Base-by-base conservation (phyloP, 2,329 filamentous ascomycete species). In the Aphanocladium album region DNA sequence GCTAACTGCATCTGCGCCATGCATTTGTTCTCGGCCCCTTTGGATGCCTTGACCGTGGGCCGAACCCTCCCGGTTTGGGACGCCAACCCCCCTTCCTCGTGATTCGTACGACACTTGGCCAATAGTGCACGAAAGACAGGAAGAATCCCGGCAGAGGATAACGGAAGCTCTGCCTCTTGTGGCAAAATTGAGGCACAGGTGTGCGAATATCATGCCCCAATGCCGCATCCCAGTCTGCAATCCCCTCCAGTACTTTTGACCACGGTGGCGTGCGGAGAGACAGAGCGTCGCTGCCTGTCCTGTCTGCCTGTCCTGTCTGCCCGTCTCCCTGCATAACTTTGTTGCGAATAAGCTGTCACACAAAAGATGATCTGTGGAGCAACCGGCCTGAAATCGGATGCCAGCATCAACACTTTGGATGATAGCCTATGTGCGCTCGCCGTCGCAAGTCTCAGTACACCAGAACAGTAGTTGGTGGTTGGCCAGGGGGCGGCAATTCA, bases 21-120 rank as follows among this genome's bases (percentile, higher is more conserved):
- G 41, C 19, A 49, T 35, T 25, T 52, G 49, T 59, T 59, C 57
- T 59, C 49, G 57, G 52, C 56, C 41, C 35, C 12, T 45, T 33
- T 51, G 25, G 35, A 46, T 12, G 47, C 46, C 17, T 23, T 19
- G 21, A 8, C 25, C 16, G 39, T 16, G 46, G 56, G 56, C 37
- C 43, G 25, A 37, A 8, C 49, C 39, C 37, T 45, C 16, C 49
- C 49, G 27, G n/a, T 35, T 53, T 16, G 37, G 19, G 14, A 23
- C n/a, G 51, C 37, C 25, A 45, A 8, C 43, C 56, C 19, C 39
- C 45, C 45, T 47, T 30, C 17, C 6, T 21, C 21, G 43, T 30
- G 46, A 51, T n/a, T 45, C 41, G 4, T 21, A 45, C 21, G 46
- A 43, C 25, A 17, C 27, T 33, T n/a, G 37, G 46, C 46, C n/a